A percentile compares a stretch with the other conserved stretches of the same genome.
Evolutionary conservation across 2,329 filamentous ascomycete species (phyloP).

Genomic region (Fusarium lateritium): DNA sequence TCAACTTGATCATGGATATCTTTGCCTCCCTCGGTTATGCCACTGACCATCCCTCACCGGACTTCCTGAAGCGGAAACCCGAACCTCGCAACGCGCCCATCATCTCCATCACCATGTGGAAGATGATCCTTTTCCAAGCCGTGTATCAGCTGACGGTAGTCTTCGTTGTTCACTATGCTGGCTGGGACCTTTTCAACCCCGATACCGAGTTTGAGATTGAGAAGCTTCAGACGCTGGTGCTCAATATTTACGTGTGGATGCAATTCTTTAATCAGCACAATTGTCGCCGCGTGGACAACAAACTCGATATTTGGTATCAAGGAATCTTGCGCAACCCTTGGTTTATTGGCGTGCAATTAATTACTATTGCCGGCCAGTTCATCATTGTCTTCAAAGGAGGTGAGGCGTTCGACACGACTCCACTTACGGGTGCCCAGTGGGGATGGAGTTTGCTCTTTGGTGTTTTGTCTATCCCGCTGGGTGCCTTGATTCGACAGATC

Average conservation of each 20-base stretch:
- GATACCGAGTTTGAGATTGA: constrained; percentile 54
- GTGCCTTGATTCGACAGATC: constrained; percentile 59
- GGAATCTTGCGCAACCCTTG: constrained; percentile 81
- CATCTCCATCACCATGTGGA: constrained; percentile 77
- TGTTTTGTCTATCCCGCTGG: constrained; percentile 75
- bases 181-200: constrained; percentile 69
- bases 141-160: constrained; percentile 73
- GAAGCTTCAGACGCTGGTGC: constrained; percentile 75
- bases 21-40: constrained; percentile 76
- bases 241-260: constrained; percentile 93
- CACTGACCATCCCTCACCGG: constrained; percentile 72
- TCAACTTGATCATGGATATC: constrained; percentile 80
- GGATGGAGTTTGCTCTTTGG: constrained; percentile 79
- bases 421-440: constrained; percentile 77
- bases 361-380: constrained; percentile 80
- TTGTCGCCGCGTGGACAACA: constrained; percentile 86
- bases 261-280: constrained; percentile 89
- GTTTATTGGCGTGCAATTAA: constrained; percentile 77
- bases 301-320: constrained; percentile 84
- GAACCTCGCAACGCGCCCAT: constrained; percentile 77
- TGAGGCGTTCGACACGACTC: constrained; percentile 73
- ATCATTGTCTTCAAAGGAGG: constrained; percentile 81
- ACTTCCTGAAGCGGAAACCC: constrained; percentile 68
- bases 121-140: constrained; percentile 75
- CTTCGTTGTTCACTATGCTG: constrained; percentile 73